These are phyloP conservation scores for Limnanthes douglasii DNA, from an alignment of 345 rosid species.

Conservation along the genomic window DNA sequence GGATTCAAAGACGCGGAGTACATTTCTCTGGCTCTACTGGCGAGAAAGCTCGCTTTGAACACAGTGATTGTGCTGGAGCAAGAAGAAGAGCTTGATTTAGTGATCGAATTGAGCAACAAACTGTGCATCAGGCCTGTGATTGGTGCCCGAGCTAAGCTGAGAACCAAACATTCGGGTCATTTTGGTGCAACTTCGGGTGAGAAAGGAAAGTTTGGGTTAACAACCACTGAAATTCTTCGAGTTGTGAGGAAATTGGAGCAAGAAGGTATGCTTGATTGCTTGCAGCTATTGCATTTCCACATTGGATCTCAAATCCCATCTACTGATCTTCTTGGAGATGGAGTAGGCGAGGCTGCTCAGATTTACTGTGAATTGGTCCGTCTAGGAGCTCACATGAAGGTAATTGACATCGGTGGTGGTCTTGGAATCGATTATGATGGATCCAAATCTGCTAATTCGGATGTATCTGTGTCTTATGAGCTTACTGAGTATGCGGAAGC, in stretches of 20 bases:
- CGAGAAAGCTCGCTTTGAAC: slow-evolving; percentile 53
- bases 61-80: slow-evolving; percentile 84
- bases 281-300: slow-evolving; percentile 81
- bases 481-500: slow-evolving; percentile 77
- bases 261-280: slow-evolving; percentile 66
- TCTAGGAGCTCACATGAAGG: slow-evolving; percentile 71
- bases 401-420: slow-evolving; percentile 82
- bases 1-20: slow-evolving; percentile 86
- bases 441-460: slow-evolving; percentile 69
- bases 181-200: slow-evolving; percentile 98
- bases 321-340: slow-evolving; percentile 48
- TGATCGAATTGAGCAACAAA: slow-evolving; percentile 48
- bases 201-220: slow-evolving; percentile 86
- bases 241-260: slow-evolving; percentile 51
- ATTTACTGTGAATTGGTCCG: slow-evolving; percentile 84
- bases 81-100: slow-evolving; percentile 81
- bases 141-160: slow-evolving; percentile 73
- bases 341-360: slow-evolving; percentile 76
- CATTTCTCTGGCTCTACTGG: slow-evolving; percentile 58
- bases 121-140: slow-evolving; percentile 49
- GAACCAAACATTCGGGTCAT: slow-evolving; percentile 87
- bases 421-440: slow-evolving; percentile 92
- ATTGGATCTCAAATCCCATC: slow-evolving; percentile 92
- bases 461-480: slow-evolving; percentile 71
- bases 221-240: slow-evolving; percentile 57